Evolutionary conservation across 129 eudicot genomes (phyloP).

Genomic region (Helianthus tuberosus): DNA sequence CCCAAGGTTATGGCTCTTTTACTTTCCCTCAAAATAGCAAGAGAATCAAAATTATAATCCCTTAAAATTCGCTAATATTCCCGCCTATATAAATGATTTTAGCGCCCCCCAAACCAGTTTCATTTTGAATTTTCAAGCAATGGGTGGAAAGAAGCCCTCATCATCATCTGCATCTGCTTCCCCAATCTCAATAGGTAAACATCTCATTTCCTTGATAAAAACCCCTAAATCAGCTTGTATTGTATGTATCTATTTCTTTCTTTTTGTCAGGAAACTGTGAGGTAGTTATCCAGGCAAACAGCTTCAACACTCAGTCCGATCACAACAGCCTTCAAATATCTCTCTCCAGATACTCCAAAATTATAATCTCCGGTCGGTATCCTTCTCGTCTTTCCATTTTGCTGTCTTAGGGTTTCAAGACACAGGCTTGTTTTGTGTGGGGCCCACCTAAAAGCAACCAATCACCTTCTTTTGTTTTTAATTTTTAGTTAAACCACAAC

Average conservation of each 20-base stretch:
- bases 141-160: conserved; percentile 55
- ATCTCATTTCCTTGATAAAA: neutral
- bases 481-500: too few relatives aligned
- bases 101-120: conserved; percentile 2
- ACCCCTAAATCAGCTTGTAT: neutral
- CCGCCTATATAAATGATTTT: conserved; percentile 19
- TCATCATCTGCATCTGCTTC: conserved; percentile 33
- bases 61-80: neutral
- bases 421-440: too few relatives aligned
- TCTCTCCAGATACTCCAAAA: conserved; percentile 46
- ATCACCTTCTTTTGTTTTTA: too few relatives aligned
- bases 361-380: conserved; percentile 58
- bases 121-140: conserved; percentile 30
- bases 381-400: neutral
- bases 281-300: conserved; percentile 63
- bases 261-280: conserved; percentile 67
- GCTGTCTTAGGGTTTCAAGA: too few relatives aligned
- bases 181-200: conserved; percentile 57
- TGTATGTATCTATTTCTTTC: neutral
- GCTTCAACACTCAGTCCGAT: conserved; percentile 49
- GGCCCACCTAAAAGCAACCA: too few relatives aligned
- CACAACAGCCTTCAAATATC: conserved; percentile 56
- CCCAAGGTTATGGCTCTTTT: too few relatives aligned
- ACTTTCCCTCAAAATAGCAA: neutral
- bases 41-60: neutral